Conservation (phyloP, 1,284 basidiomycete genomes). For the Phylloboletellus chloephorus region DNA sequence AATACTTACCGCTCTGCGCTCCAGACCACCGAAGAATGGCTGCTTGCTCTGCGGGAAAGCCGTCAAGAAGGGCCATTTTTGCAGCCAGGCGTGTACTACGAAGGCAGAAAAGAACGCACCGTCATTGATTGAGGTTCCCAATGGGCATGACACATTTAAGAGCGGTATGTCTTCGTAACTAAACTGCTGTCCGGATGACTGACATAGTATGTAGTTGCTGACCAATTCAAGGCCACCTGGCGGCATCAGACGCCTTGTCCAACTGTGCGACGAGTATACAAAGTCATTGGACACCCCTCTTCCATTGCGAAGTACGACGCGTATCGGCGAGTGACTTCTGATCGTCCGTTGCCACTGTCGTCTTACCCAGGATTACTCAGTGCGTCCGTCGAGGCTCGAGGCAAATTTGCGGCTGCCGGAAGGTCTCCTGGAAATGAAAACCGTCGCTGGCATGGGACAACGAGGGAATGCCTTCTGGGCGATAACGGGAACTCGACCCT, state of each 20-base stretch:
- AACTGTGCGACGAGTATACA: constrained; percentile 52
- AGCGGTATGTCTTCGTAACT: constrained; percentile 41
- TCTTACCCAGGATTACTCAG: constrained; percentile 25
- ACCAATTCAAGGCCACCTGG: constrained; percentile 66
- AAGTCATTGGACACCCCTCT: constrained; percentile 46
- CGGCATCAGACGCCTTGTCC: constrained; percentile 52
- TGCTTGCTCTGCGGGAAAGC: constrained; percentile 53
- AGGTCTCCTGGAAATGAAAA: constrained; percentile 56
- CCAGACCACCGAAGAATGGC: constrained; percentile 44
- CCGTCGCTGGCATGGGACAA: constrained; percentile 41
- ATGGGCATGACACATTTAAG: constrained; percentile 53
- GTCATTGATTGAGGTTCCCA: constrained; percentile 53
- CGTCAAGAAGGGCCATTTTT: constrained; percentile 57
- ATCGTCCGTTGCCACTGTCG: neutral
- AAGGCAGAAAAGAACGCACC: constrained; percentile 50
- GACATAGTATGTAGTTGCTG: constrained; percentile 39
- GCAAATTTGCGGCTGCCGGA: constrained; percentile 47
- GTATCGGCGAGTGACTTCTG: constrained; percentile 42
- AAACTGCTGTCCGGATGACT: constrained; percentile 2
- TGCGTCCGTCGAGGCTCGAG: constrained; percentile 48
- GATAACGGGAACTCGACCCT: constrained; percentile 52
- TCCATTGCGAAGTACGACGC: constrained; percentile 50
- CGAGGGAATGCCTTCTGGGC: constrained; percentile 50
- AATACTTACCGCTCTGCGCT: constrained; percentile 49
- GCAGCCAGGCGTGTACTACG: constrained; percentile 46